Evolutionary conservation across 163 green algal genomes (phyloP).

Genomic region (Scenedesmus sp.): DNA sequence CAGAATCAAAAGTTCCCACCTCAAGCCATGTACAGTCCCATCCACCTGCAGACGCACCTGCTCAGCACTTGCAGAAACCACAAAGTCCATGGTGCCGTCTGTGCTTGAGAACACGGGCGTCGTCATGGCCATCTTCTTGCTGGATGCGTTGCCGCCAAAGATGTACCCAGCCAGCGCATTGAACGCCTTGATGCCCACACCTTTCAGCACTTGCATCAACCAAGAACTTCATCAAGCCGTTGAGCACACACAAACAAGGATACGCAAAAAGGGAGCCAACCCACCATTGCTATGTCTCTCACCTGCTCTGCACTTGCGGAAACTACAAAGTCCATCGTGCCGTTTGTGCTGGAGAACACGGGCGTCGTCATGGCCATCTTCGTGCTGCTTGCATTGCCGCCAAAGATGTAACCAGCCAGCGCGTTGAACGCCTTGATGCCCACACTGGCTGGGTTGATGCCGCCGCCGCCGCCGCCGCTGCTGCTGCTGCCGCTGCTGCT

Average conservation of each 20-base stretch:
- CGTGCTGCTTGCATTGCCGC: constrained; percentile 41
- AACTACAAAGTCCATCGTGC: constrained; percentile 82
- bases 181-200: constrained; percentile 63
- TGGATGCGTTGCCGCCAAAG: constrained; percentile 39
- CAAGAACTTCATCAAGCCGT: too few species aligned
- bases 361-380: constrained; percentile 92
- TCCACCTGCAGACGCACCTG: constrained; percentile 12
- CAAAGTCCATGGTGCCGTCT: constrained; percentile 77
- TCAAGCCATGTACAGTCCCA: not conserved
- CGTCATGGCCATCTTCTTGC: constrained; percentile 87
- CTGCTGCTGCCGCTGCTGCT: not conserved
- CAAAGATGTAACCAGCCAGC: constrained; percentile 65
- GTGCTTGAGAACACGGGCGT: constrained; percentile 82
- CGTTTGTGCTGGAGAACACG: constrained; percentile 71
- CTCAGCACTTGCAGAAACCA: constrained; percentile 57
- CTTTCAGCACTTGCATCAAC: too few species aligned
- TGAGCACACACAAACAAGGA: too few species aligned
- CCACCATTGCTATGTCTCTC: too few species aligned
- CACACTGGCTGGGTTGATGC: constrained; percentile 56
- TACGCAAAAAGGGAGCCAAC: too few species aligned
- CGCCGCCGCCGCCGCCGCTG: not conserved
- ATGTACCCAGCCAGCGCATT: constrained; percentile 69
- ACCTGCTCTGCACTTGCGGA: constrained; percentile 45
- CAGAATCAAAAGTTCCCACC: constrained; percentile 11
- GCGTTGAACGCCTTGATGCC: constrained; percentile 69